phyloP scores from a whole-genome alignment of 805 yeast genomes.

The Kodamaea sagamina region DNA sequence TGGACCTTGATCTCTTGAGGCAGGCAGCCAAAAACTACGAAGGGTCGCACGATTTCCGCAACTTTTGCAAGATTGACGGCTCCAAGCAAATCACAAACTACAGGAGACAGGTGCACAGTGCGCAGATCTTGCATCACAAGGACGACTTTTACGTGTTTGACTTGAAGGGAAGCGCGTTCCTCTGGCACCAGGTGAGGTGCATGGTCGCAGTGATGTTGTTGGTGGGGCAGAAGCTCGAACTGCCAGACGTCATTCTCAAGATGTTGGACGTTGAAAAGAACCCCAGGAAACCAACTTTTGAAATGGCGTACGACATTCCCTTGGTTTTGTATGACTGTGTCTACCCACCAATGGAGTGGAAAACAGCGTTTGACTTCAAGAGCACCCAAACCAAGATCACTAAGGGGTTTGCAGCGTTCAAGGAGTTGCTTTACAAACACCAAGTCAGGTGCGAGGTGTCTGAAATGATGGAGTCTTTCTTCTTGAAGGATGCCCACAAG shows the following conservation, averaged over 20 bases:
- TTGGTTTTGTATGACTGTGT: constrained; percentile 83
- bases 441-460: constrained; percentile 58
- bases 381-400: constrained; percentile 32
- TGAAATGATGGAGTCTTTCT: constrained; percentile 46
- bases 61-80: constrained; percentile 93
- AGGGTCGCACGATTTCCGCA: constrained; percentile 89
- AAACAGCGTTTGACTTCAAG: constrained; percentile 28
- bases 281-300: constrained; percentile 76
- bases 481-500: constrained; percentile 22
- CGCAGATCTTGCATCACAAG: constrained; percentile 46
- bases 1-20: constrained; percentile 69
- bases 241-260: constrained; percentile 54
- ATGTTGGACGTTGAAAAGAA: constrained; percentile 57
- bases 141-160: constrained; percentile 67
- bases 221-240: constrained; percentile 78
- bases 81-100: constrained; percentile 87
- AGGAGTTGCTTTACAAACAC: constrained; percentile 56
- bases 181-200: constrained; percentile 98
- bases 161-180: constrained; percentile 82
- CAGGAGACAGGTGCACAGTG: constrained; percentile 57
- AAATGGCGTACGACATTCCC: constrained; percentile 89
- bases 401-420: constrained; percentile 45
- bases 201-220: constrained; percentile 84
- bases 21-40: constrained; percentile 61
- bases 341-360: constrained; percentile 74